Evolutionary conservation across 2,329 filamentous ascomycete genomes (phyloP).

Genomic region (Aspergillus hortae): DNA sequence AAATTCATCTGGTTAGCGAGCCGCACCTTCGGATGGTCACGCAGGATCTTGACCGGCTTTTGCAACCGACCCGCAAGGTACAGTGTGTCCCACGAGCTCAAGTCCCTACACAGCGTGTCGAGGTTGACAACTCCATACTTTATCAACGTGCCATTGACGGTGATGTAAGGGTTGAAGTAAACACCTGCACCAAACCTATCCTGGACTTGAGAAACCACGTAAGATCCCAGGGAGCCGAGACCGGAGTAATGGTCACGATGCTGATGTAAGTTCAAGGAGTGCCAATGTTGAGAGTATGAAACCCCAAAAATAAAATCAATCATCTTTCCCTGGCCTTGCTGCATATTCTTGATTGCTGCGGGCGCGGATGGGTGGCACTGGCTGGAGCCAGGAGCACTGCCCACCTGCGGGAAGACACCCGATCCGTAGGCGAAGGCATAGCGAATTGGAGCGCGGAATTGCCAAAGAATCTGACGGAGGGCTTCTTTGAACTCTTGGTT

Average conservation of each 20-base stretch:
- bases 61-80: slow-evolving; percentile 96
- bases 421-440: slow-evolving; percentile 98
- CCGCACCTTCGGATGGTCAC: slow-evolving; percentile 87
- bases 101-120: slow-evolving; percentile 79
- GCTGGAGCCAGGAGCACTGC: slow-evolving; percentile 37
- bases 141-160: slow-evolving; percentile 90
- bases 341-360: slow-evolving; percentile 74
- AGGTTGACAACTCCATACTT: slow-evolving; percentile 98
- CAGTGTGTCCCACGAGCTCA: slow-evolving; percentile 87
- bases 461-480: slow-evolving; percentile 79
- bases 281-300: slow-evolving; percentile 92
- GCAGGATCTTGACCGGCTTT: slow-evolving; percentile 95
- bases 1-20: slow-evolving; percentile 96
- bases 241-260: slow-evolving; percentile 91
- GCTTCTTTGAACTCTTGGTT: slow-evolving; percentile 94
- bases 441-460: slow-evolving; percentile 87
- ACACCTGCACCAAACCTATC: slow-evolving; percentile 87
- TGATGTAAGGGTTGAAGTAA: slow-evolving; percentile 96
- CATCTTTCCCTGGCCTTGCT: slow-evolving; percentile 88
- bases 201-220: slow-evolving; percentile 78
- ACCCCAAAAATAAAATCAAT: slow-evolving; percentile 99
- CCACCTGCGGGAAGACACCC: slow-evolving; percentile 83
- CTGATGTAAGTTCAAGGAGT: slow-evolving; percentile 83
- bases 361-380: slow-evolving; percentile 74
- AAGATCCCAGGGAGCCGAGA: slow-evolving; percentile 78